Evolutionary conservation across 257 asterid genomes (phyloP).

Genomic region (Solanum gandarillasii): DNA sequence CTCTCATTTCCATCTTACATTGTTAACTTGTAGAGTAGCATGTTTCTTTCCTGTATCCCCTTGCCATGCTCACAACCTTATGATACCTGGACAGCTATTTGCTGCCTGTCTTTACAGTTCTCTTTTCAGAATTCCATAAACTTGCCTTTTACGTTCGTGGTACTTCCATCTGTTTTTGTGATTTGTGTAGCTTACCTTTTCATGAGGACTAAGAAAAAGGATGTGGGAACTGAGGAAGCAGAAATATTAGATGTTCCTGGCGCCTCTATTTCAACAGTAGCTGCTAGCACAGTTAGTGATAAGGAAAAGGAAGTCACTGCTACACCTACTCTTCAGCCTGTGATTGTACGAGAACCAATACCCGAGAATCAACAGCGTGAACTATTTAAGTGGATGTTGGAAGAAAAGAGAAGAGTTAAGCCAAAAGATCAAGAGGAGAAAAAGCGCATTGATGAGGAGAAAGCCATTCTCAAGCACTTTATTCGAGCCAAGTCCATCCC

Average conservation of each 20-base stretch:
- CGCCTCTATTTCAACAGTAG: slow-evolving; percentile 18
- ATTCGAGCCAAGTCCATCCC: slow-evolving; percentile 62
- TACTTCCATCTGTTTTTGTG: neutral
- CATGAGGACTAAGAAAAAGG: slow-evolving; percentile 39
- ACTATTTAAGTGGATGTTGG: slow-evolving; percentile 70
- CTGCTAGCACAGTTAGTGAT: slow-evolving; percentile 12
- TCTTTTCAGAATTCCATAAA: neutral
- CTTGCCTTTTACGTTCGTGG: neutral
- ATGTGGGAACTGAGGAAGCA: slow-evolving; percentile 15
- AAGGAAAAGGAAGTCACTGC: slow-evolving; percentile 17
- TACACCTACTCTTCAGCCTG: slow-evolving; percentile 16
- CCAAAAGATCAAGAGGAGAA: slow-evolving; percentile 65
- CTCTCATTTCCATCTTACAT: neutral
- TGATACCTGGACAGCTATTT: neutral
- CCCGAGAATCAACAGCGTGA: slow-evolving; percentile 68
- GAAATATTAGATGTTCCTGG: slow-evolving; percentile 22
- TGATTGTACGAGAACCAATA: slow-evolving; percentile 39
- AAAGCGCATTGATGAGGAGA: slow-evolving; percentile 79
- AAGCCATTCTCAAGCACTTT: slow-evolving; percentile 68
- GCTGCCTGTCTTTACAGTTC: neutral
- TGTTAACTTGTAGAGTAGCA: neutral
- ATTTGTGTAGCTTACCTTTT: slow-evolving; percentile 49
- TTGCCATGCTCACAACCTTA: neutral
- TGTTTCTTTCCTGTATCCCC: neutral
- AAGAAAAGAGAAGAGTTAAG: slow-evolving; percentile 70